phyloP scores from a whole-genome alignment of 2,329 filamentous ascomycete species.

The Ophiostoma piceae region DNA sequence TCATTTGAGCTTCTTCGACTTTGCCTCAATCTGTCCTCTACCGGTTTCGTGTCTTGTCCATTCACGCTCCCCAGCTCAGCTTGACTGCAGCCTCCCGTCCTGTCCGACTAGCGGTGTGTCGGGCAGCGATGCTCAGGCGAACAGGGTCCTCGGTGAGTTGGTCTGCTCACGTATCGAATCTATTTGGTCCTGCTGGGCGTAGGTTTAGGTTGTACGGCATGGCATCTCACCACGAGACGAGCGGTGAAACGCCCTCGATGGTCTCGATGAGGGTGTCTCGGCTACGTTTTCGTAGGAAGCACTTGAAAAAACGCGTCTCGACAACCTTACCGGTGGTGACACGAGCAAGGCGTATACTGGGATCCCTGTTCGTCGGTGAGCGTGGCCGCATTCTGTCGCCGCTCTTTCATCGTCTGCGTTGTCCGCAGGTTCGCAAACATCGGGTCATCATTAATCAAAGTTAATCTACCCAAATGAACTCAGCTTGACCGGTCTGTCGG shows the following conservation, averaged over 20 bases:
- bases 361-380: background rate
- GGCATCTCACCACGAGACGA: background rate
- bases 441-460: background rate
- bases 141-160: background rate
- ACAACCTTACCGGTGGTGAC: constrained; percentile 1
- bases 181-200: no score
- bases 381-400: no score
- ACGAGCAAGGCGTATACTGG: background rate
- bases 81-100: background rate
- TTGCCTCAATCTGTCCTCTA: background rate
- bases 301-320: background rate
- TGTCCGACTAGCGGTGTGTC: constrained; percentile 14
- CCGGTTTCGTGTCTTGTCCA: background rate
- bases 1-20: background rate
- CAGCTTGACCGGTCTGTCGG: background rate
- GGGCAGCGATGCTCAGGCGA: background rate
- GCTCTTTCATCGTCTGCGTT: background rate
- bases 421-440: background rate
- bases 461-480: background rate
- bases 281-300: background rate
- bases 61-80: background rate
- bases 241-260: background rate
- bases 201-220: background rate
- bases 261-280: constrained; percentile 1
- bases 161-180: no score